Conservation (phyloP, 176 grass and related monocot species). For the Neostapfia colusana region DNA sequence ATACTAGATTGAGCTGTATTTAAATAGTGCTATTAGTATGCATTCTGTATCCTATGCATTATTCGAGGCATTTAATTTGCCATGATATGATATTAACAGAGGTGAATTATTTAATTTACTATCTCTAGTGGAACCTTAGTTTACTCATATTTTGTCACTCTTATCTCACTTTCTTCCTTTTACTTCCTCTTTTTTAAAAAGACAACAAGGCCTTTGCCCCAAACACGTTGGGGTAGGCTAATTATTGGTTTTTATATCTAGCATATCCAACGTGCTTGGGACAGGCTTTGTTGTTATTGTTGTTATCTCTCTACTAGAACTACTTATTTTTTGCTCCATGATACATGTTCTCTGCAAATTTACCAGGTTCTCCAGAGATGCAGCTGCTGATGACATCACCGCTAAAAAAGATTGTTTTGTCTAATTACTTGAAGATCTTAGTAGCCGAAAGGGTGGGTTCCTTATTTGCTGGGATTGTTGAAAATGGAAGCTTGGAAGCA, state of each 20-base stretch:
- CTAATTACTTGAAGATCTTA: conserved; percentile 65
- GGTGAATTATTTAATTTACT: background rate
- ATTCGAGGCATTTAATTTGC: conserved; percentile 5
- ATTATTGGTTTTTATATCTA: too few species aligned
- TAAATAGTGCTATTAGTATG: background rate
- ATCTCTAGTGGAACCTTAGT: background rate
- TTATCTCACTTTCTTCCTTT: too few species aligned
- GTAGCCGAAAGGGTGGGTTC: conserved; percentile 63
- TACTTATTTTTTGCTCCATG: conserved; percentile 19
- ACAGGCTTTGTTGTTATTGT: too few species aligned
- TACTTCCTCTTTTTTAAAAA: too few species aligned
- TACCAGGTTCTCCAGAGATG: conserved; percentile 58
- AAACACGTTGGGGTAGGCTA: too few species aligned
- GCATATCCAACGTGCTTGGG: too few species aligned
- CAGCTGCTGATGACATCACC: conserved; percentile 55
- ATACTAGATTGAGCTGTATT: background rate
- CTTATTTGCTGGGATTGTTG: conserved; percentile 55
- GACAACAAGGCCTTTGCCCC: too few species aligned
- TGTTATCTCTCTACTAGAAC: background rate
- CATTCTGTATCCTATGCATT: background rate
- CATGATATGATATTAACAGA: background rate
- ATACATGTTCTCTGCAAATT: conserved; percentile 29
- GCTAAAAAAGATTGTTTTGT: conserved; percentile 67
- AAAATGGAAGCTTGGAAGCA: conserved; percentile 55
- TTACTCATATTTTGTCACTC: too few species aligned